These are phyloP conservation scores for Trichoderma harzianum DNA, from an alignment of 2,329 filamentous ascomycete genomes.

Conservation along the genomic window DNA sequence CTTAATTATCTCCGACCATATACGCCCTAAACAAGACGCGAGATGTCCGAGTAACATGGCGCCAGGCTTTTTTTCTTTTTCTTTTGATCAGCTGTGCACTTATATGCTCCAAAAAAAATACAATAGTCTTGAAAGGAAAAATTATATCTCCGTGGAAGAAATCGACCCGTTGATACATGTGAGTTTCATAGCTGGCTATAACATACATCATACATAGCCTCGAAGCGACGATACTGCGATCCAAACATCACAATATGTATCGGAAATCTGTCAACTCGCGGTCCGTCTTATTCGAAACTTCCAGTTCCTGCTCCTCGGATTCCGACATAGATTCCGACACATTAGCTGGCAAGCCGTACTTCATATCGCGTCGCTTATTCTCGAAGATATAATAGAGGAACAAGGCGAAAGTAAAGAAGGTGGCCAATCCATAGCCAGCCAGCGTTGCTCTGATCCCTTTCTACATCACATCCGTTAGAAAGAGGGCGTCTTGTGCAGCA, in stretches of 20 bases:
- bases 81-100: not conserved
- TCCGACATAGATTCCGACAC: not conserved
- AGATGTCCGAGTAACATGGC: not conserved
- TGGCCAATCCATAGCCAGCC: constrained; percentile 51
- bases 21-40: not conserved
- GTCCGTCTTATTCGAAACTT: not conserved
- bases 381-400: constrained; percentile 44
- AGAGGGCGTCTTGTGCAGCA: not conserved
- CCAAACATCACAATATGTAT: not conserved
- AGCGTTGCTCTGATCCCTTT: constrained; percentile 54
- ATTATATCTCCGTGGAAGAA: not conserved
- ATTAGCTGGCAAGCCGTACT: not conserved
- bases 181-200: not conserved
- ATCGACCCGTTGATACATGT: not conserved
- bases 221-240: not conserved
- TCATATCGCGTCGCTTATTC: constrained; percentile 48
- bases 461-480: constrained; percentile 13
- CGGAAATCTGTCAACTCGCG: not conserved
- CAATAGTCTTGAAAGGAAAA: not conserved
- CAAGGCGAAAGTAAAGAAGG: constrained; percentile 41
- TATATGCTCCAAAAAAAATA: not conserved
- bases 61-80: not conserved
- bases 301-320: not conserved
- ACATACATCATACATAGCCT: not conserved
- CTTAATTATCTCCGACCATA: not conserved